Percentiles rank a stretch among this genome's conserved stretches.
Conservation (phyloP, 2,329 filamentous ascomycete genomes). For the Colletotrichum theobromicola region DNA sequence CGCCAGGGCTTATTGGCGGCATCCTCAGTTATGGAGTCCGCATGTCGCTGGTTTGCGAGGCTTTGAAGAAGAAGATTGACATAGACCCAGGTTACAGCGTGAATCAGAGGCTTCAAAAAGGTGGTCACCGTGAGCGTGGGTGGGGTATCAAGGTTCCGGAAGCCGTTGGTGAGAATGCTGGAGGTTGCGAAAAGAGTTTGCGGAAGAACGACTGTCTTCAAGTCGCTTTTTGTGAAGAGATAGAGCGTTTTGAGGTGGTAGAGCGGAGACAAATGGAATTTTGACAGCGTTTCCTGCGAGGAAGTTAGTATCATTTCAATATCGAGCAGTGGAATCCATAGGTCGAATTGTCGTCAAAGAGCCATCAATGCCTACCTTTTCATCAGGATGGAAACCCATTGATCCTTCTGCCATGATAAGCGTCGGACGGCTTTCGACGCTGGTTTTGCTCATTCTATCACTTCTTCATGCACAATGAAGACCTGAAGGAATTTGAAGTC, state of each 20-base stretch:
- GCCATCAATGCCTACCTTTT: neutral
- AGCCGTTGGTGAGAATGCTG: neutral
- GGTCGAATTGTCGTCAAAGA: accelerated
- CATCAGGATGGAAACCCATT: neutral
- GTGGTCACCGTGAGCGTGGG: neutral
- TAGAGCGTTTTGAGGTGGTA: slow-evolving; percentile 25
- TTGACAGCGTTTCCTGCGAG: neutral
- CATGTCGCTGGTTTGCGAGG: slow-evolving; percentile 41
- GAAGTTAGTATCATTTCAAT: accelerated
- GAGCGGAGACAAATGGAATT: accelerated
- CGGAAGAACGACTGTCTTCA: slow-evolving; percentile 34
- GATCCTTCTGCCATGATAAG: neutral
- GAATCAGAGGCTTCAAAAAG: neutral
- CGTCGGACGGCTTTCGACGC: neutral
- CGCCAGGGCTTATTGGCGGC: slow-evolving; percentile 44
- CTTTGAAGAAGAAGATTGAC: neutral
- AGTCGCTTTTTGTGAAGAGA: slow-evolving; percentile 36
- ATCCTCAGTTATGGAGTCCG: slow-evolving; percentile 39
- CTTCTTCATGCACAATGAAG: neutral
- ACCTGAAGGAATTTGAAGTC: neutral
- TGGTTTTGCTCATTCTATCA: accelerated
- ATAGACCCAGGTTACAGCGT: neutral
- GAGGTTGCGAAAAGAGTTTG: slow-evolving; percentile 30
- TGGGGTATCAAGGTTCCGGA: neutral
- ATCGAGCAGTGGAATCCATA: accelerated